Percentiles rank a stretch among this genome's conserved stretches.
Evolutionary conservation across 441 rosid species (phyloP).

Genomic region (Populus tomentosa): DNA sequence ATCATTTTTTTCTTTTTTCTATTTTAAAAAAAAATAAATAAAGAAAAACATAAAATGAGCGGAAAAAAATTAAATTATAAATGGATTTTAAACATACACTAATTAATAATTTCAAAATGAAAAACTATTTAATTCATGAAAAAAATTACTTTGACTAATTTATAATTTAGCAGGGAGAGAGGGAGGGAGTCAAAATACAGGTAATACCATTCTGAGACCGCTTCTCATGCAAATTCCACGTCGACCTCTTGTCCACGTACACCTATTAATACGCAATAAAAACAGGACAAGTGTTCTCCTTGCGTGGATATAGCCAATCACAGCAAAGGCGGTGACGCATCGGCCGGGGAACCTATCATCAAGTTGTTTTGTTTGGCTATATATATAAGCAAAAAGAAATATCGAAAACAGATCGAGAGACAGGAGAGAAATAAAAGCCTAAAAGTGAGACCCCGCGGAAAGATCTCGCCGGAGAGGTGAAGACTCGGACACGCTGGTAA

Average conservation of each 20-base stretch:
- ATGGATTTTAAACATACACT: not conserved
- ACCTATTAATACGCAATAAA: not conserved
- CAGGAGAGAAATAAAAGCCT: not conserved
- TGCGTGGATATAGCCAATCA: conserved; percentile 20
- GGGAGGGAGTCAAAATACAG: not conserved
- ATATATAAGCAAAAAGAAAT: no score
- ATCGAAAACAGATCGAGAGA: not conserved
- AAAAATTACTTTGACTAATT: not conserved
- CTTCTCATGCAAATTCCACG: not conserved
- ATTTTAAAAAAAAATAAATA: no score
- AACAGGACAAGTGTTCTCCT: not conserved
- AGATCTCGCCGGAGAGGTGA: conserved; percentile 13
- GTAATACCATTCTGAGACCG: not conserved
- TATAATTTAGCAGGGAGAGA: not conserved
- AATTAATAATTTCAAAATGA: no score
- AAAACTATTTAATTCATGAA: not conserved
- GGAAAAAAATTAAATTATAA: no score
- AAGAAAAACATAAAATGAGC: not conserved
- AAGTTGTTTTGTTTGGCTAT: not conserved
- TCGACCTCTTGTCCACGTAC: not conserved
- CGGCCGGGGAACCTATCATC: conserved; percentile 1
- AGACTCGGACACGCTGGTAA: not conserved
- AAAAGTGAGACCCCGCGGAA: not conserved
- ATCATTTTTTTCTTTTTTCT: not conserved
- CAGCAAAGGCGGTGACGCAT: conserved; percentile 24